These are phyloP conservation scores for Hydrangea macrophylla DNA, from an alignment of 148 eudicot species.

Conservation along the genomic window DNA sequence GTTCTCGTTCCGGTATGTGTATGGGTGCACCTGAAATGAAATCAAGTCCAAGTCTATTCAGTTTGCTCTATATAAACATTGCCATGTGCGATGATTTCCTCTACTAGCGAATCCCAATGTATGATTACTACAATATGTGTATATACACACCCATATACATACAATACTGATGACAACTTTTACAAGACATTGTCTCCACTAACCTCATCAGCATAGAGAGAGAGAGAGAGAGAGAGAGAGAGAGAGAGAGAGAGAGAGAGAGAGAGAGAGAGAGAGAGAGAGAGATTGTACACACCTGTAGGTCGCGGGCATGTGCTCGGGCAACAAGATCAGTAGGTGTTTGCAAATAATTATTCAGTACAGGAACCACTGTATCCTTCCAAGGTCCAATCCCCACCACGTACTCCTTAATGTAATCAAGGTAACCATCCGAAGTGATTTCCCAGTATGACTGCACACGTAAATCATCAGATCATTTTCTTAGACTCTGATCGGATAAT, in stretches of 20 bases:
- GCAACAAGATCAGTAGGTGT: slow-evolving; percentile 87
- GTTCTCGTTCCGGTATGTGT: slow-evolving; percentile 86
- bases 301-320: slow-evolving; percentile 81
- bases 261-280: no score
- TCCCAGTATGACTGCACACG: slow-evolving; percentile 68
- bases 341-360: slow-evolving; percentile 59
- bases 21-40: slow-evolving; percentile 80
- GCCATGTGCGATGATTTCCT: not conserved
- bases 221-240: no score
- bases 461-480: not conserved
- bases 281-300: slow-evolving; percentile 54
- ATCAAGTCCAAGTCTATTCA: not conserved
- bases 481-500: no score
- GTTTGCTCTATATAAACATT: not conserved
- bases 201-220: no score
- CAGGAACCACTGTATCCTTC: slow-evolving; percentile 87
- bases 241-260: no score
- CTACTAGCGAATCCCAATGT: not conserved
- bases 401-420: slow-evolving; percentile 68
- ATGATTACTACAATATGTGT: not conserved
- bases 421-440: slow-evolving; percentile 87
- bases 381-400: slow-evolving; percentile 95
- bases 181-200: not conserved
- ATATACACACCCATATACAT: not conserved
- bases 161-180: not conserved